phyloP scores from a whole-genome alignment of 176 grass and related monocot genomes.

The Bothriochloa decipiens region DNA sequence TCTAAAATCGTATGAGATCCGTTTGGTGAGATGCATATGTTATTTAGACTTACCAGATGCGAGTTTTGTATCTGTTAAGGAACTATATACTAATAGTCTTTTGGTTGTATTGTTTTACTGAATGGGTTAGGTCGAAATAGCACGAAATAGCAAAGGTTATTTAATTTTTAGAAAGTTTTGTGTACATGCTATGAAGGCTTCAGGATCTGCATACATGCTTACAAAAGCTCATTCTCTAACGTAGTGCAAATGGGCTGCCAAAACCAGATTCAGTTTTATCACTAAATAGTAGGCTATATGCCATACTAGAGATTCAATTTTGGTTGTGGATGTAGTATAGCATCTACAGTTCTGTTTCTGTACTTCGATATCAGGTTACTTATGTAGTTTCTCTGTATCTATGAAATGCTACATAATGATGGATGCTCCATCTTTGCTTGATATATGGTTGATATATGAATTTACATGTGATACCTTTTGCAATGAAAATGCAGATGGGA shows the following conservation, averaged over 20 bases:
- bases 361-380: not conserved
- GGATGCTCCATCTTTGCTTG: not conserved
- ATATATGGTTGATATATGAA: not conserved
- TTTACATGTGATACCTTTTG: not conserved
- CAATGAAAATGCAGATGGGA: slow-evolving; percentile 49
- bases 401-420: not conserved
- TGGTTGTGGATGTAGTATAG: not conserved
- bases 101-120: not conserved
- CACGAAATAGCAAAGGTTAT: not conserved
- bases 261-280: not conserved
- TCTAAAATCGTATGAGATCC: not conserved
- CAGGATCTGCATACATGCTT: not conserved
- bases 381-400: not conserved
- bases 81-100: not conserved
- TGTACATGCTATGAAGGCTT: not conserved
- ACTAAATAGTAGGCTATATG: not conserved
- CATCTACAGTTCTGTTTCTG: not conserved
- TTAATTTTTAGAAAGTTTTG: not conserved
- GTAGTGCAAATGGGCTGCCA: not conserved
- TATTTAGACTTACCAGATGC: not conserved
- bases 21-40: not conserved
- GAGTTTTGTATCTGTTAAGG: not conserved
- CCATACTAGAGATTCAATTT: not conserved
- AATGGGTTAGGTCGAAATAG: no score
- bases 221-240: not conserved